phyloP scores from a whole-genome alignment of 331 rosid species.

The Quercus tomentella region DNA sequence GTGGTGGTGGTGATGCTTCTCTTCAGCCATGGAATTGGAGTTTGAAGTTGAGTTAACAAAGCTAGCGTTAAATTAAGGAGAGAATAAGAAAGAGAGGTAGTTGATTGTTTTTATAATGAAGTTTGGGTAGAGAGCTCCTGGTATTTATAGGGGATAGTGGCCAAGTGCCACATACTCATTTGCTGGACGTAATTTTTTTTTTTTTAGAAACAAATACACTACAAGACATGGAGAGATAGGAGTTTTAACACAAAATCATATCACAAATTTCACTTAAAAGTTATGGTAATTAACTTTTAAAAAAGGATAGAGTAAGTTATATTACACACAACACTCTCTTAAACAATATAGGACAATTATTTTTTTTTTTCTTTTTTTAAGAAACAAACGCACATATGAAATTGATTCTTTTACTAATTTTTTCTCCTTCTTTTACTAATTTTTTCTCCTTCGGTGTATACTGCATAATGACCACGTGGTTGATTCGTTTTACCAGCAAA shows the following conservation, averaged over 20 bases:
- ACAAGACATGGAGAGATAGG: fast-evolving
- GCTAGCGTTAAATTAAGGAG: no score
- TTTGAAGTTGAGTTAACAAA: not conserved
- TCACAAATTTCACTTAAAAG: not conserved
- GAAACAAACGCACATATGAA: no score
- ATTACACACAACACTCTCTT: fast-evolving
- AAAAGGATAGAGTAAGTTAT: fast-evolving
- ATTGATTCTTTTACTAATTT: no score
- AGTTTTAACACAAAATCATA: no score
- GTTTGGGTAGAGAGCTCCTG: not conserved
- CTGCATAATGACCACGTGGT: no score
- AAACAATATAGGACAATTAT: fast-evolving
- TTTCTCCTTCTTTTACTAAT: no score
- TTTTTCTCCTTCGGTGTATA: no score
- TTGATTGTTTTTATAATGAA: not conserved
- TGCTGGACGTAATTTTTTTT: not conserved
- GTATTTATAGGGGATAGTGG: not conserved
- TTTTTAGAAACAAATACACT: no score
- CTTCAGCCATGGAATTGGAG: constrained; percentile 42
- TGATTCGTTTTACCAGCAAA: no score
- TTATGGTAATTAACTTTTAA: no score
- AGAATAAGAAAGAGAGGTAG: not conserved
- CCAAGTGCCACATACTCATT: not conserved
- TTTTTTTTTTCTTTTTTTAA: no score
- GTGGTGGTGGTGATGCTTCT: constrained; percentile 23